Conservation (phyloP, 495 filamentous ascomycete species). For the Aspergillus carlsbadensis region DNA sequence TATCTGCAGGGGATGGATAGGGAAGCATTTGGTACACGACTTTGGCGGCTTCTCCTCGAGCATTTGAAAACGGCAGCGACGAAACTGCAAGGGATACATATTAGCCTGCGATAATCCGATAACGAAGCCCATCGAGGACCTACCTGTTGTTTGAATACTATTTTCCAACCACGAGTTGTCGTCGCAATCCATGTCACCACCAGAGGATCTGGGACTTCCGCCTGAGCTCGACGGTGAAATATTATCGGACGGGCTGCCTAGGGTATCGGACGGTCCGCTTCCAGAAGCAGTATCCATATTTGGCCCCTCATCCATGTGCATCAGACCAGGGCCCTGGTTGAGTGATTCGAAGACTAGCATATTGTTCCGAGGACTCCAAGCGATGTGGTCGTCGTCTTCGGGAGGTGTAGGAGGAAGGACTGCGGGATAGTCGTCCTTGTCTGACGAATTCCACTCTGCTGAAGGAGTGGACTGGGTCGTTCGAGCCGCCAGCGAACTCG, state of each 20-base stretch:
- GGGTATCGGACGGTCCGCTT: constrained; percentile 26
- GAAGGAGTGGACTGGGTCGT: constrained; percentile 23
- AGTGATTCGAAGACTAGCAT: constrained; percentile 37
- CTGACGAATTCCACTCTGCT: constrained; percentile 29
- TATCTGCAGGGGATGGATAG: constrained; percentile 54
- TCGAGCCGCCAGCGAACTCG: constrained; percentile 35
- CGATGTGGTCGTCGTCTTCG: constrained; percentile 43
- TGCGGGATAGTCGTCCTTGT: constrained; percentile 36
- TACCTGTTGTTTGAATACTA: constrained; percentile 43
- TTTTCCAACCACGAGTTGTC: constrained; percentile 46
- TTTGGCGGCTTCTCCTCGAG: constrained; percentile 46
- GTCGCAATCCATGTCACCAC: constrained; percentile 43
- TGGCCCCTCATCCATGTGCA: constrained; percentile 39
- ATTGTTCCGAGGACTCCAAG: constrained; percentile 37
- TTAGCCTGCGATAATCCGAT: neutral
- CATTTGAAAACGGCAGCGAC: constrained; percentile 34
- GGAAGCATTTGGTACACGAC: constrained; percentile 64
- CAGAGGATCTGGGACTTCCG: constrained; percentile 35
- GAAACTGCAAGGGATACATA: constrained; percentile 29
- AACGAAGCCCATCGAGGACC: constrained; percentile 10
- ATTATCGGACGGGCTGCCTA: constrained; percentile 38
- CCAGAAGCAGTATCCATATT: constrained; percentile 32
- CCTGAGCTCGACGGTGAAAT: constrained; percentile 36
- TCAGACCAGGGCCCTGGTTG: constrained; percentile 28
- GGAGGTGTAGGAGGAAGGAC: constrained; percentile 43